phyloP scores from a whole-genome alignment of 345 rosid species.

The Citrus maxima region DNA sequence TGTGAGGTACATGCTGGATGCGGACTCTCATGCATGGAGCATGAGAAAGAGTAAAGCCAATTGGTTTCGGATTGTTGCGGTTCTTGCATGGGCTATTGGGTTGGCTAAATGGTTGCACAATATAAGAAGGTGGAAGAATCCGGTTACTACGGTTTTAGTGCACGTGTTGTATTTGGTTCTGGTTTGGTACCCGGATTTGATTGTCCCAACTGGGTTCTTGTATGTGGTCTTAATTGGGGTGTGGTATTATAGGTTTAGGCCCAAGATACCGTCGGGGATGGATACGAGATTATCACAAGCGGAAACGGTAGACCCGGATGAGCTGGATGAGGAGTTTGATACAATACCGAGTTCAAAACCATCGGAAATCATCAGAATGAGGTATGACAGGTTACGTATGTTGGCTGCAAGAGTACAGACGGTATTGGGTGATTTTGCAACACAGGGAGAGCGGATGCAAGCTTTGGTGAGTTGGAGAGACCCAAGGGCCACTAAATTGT shows the following conservation, averaged over 20 bases:
- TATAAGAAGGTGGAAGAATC: constrained; percentile 80
- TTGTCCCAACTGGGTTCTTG: constrained; percentile 83
- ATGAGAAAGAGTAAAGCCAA: constrained; percentile 95
- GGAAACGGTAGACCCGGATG: constrained; percentile 75
- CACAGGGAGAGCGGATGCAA: constrained; percentile 90
- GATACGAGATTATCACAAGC: constrained; percentile 86
- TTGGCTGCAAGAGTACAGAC: constrained; percentile 88
- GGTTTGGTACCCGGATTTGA: constrained; percentile 94
- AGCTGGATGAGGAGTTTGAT: constrained; percentile 92
- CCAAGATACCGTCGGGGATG: constrained; percentile 92
- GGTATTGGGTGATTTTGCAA: constrained; percentile 88
- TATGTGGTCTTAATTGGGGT: constrained; percentile 80
- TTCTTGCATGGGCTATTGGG: constrained; percentile 91
- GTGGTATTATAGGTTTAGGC: constrained; percentile 91
- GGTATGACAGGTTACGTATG: constrained; percentile 83
- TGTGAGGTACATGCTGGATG: constrained; percentile 89
- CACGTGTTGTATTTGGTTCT: constrained; percentile 81
- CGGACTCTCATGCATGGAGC: constrained; percentile 96
- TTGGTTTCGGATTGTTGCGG: constrained; percentile 91
- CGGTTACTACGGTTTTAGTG: constrained; percentile 77
- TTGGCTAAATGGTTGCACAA: constrained; percentile 86
- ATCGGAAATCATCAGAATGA: constrained; percentile 59
- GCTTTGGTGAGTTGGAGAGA: constrained; percentile 98
- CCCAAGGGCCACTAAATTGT: constrained; percentile 88
- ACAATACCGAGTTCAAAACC: constrained; percentile 81